Evolutionary conservation across 805 yeast genomes (phyloP), one percentile per base, ranked within the genome.

Genomic region (Torulaspora gathmanii): DNA sequence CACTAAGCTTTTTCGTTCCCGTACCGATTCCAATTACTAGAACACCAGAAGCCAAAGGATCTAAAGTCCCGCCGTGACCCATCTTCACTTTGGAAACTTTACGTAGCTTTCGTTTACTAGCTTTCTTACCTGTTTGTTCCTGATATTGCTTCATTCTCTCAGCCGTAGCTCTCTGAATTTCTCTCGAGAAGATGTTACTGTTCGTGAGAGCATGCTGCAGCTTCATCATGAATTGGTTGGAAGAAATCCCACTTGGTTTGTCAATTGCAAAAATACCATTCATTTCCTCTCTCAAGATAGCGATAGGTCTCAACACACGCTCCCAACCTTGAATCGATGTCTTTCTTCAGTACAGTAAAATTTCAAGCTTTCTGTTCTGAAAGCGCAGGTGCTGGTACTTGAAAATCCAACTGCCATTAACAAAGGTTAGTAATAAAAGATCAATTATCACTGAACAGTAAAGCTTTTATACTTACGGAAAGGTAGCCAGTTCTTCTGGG

Each of bases 11-110:
- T 63, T 91, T 95, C 2, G 99, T 93, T 2, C 99, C 99, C 1
- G 72, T 51, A 5, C 96, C 96, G n/a, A 93, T 78, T 4, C 99
- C 99, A 44, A 93, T 73, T 1, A 95, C 91, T 33, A 86, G 65
- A 1, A 91, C 90, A 9, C 99, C 99, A n/a, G 89, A 81, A 0
- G 99, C 99, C 34, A 86, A 67, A 0, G 98, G 97, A 59, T 93
- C 99, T 30, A 93, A 70, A 0, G 99, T 93, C 8, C 99, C 99
- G 15, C 99, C 99, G 64, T 93, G 99, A 1, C 99, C 99, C 72
- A 91, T 83, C 59, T 93, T 93, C 27, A 90, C 80, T 55, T 81
- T 82, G 5, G 68, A 54, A 3, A 77, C 69, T 26, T 72, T 71
- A 19, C 74, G 68, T 23, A 76, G 70, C 46, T 77, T 76, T 43